These are phyloP conservation scores for Blastocystis sp. DNA, from an alignment of 352 stramenopile species.

Conservation along the genomic window DNA sequence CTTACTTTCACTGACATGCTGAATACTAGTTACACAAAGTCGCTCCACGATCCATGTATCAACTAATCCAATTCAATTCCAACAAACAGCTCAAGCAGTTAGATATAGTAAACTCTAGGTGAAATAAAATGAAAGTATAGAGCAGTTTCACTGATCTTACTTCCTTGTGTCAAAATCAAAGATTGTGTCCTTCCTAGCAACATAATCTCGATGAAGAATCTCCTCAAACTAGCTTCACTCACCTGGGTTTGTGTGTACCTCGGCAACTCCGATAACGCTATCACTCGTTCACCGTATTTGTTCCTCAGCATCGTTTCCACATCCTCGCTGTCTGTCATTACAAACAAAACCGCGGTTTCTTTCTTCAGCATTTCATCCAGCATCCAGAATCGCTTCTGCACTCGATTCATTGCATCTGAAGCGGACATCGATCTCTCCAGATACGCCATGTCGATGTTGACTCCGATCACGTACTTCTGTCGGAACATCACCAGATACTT, in stretches of 20 bases:
- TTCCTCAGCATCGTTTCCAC: neutral
- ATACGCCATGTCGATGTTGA: neutral
- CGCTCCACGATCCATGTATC: too few relatives aligned
- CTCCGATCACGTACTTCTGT: neutral
- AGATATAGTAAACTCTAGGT: neutral
- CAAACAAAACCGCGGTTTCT: neutral
- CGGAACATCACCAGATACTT: neutral
- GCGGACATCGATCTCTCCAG: neutral
- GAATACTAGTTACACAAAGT: too few relatives aligned
- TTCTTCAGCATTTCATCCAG: neutral
- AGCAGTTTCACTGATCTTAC: neutral
- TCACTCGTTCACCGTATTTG: neutral
- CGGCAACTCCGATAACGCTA: neutral
- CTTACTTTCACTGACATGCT: neutral
- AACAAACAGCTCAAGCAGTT: neutral
- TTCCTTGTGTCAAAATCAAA: neutral
- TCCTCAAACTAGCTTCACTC: neutral
- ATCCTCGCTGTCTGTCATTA: conserved; percentile 14
- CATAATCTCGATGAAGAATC: neutral
- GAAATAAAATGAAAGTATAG: neutral
- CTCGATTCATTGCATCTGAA: neutral
- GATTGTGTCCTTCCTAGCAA: neutral
- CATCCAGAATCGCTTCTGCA: neutral
- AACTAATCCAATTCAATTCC: neutral
- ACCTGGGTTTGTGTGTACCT: neutral